Conservation (phyloP, 805 yeast genomes). For the Torulaspora maleeae region DNA sequence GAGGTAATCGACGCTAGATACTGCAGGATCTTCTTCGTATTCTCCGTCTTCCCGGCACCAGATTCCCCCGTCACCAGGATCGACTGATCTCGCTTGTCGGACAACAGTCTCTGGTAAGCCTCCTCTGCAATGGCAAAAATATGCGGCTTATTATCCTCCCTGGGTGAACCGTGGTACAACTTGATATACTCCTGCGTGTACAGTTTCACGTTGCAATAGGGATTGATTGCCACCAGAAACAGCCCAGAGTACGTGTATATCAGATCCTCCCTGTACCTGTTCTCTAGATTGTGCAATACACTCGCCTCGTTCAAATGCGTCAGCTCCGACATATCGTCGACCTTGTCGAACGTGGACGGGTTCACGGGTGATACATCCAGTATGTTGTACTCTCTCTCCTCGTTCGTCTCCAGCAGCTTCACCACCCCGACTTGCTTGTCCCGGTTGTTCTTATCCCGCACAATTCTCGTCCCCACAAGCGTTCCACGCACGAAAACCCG, state of each 20-base stretch:
- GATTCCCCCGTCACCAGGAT: conserved; percentile 97
- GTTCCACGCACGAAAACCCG: conserved; percentile 30
- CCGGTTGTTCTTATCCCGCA: conserved; percentile 23
- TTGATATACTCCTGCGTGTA: conserved; percentile 58
- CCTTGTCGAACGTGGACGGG: conserved; percentile 84
- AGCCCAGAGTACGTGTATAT: conserved; percentile 95
- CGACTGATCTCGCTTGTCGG: conserved; percentile 72
- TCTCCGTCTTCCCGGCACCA: conserved; percentile 98
- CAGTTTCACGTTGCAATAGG: conserved; percentile 70
- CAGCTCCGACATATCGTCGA: conserved; percentile 91
- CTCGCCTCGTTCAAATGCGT: conserved; percentile 94
- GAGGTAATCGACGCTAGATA: conserved; percentile 76
- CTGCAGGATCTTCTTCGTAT: conserved; percentile 90
- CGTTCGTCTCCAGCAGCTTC: conserved; percentile 13
- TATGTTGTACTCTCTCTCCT: conserved; percentile 15
- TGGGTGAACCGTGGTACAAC: conserved; percentile 47
- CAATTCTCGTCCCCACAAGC: conserved; percentile 17
- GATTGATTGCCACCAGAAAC: conserved; percentile 91
- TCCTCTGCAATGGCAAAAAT: conserved; percentile 86
- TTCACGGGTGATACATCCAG: conserved; percentile 53
- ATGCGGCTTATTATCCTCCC: conserved; percentile 65
- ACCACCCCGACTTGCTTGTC: conserved; percentile 22
- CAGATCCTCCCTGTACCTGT: conserved; percentile 69
- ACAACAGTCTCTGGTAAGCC: conserved; percentile 71
- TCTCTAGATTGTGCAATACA: conserved; percentile 76